Evolutionary conservation across 345 rosid species (phyloP).

Genomic region (Durio zibethinus): DNA sequence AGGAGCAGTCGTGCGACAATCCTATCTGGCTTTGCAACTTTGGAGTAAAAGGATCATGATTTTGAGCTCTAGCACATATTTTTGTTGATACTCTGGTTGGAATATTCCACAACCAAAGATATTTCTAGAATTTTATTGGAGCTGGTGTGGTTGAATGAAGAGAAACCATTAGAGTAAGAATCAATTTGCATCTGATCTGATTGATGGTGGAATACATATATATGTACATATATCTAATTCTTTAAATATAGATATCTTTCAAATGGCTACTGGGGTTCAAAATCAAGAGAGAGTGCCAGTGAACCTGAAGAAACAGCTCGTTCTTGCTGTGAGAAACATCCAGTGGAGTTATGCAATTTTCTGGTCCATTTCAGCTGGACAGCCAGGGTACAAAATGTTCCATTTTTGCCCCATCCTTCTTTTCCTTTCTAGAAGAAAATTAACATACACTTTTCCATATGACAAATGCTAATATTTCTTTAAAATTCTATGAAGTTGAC

Average conservation of each 20-base stretch:
- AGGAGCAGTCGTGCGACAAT: neutral
- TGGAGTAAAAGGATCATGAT: neutral
- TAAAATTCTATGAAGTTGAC: neutral
- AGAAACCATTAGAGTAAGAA: neutral
- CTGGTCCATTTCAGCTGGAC: constrained; percentile 77
- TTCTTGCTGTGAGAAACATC: constrained; percentile 73
- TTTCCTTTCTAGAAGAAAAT: neutral
- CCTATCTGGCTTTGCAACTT: constrained; percentile 8
- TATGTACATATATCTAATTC: neutral
- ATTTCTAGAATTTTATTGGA: constrained; percentile 1
- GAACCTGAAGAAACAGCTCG: constrained; percentile 70
- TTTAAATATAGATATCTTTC: neutral
- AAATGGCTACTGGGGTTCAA: constrained; percentile 33
- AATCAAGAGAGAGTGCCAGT: constrained; percentile 41
- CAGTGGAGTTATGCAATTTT: constrained; percentile 95
- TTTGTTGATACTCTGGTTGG: constrained; percentile 1
- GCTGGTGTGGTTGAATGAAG: neutral
- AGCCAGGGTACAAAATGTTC: constrained; percentile 62
- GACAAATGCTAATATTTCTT: neutral
- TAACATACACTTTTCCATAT: neutral
- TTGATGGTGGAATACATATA: neutral
- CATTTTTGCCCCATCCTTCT: neutral
- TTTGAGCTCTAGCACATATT: constrained; percentile 11
- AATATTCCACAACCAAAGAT: constrained; percentile 8
- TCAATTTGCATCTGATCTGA: constrained; percentile 15